Conservation (phyloP, 106 monocot genomes). For the Phalaenopsis aphrodite region DNA sequence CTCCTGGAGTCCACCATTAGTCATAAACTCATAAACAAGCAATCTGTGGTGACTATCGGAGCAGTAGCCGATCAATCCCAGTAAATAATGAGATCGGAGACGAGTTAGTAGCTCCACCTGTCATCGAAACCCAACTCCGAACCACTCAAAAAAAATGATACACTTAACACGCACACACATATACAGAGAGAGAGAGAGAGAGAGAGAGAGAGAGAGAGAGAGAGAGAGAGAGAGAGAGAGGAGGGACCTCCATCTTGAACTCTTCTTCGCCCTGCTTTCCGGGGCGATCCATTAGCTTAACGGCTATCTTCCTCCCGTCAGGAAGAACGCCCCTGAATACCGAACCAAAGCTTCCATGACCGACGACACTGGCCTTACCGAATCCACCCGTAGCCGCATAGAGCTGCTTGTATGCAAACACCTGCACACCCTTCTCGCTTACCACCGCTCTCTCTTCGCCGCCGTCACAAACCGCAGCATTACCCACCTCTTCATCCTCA, state of each 20-base stretch:
- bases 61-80: constrained; percentile 63
- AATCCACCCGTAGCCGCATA: constrained; percentile 81
- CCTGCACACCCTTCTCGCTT: constrained; percentile 40
- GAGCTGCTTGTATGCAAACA: constrained; percentile 84
- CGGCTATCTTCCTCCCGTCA: constrained; percentile 85
- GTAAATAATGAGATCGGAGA: constrained; percentile 45
- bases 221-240: background rate
- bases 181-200: background rate
- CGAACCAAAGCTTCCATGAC: constrained; percentile 90
- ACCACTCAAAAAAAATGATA: background rate
- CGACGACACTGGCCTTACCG: constrained; percentile 61
- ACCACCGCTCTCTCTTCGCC: constrained; percentile 16
- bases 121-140: constrained; percentile 4
- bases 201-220: background rate
- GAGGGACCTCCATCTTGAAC: constrained; percentile 88
- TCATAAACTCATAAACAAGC: constrained; percentile 81
- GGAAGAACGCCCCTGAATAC: constrained; percentile 71
- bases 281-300: constrained; percentile 87
- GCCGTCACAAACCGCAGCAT: constrained; percentile 2
- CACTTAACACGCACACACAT: background rate
- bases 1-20: constrained; percentile 74
- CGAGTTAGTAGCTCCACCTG: constrained; percentile 71
- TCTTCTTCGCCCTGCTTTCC: constrained; percentile 94
- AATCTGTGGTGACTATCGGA: constrained; percentile 54
- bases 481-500: constrained; percentile 6